Evolutionary conservation across 768 basidiomycete species (phyloP).

Genomic region (Fomitopsis serialis): DNA sequence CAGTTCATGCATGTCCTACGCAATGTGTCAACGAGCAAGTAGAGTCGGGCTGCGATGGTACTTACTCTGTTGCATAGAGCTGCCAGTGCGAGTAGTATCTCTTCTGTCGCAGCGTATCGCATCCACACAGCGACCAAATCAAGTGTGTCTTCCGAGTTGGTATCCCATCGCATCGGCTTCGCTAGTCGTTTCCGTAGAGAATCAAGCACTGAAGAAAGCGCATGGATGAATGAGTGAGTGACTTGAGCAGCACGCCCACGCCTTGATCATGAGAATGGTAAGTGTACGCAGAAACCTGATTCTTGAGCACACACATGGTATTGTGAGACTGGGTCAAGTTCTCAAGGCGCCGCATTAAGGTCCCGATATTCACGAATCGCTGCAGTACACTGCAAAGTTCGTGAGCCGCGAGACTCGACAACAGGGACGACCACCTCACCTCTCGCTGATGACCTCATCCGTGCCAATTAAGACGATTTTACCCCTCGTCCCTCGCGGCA

Average conservation of each 20-base stretch:
- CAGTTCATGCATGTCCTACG: neutral
- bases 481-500: constrained; percentile 28
- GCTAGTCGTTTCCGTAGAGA: constrained; percentile 34
- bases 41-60: constrained; percentile 1
- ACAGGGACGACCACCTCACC: constrained; percentile 31
- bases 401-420: neutral
- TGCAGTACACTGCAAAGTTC: constrained; percentile 40
- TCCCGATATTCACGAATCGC: constrained; percentile 67
- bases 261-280: neutral
- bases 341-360: constrained; percentile 62
- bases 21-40: neutral
- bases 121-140: constrained; percentile 20
- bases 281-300: neutral
- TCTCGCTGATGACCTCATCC: constrained; percentile 49
- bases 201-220: constrained; percentile 48
- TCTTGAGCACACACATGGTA: constrained; percentile 34
- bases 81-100: constrained; percentile 38
- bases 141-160: neutral
- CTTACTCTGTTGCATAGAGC: constrained; percentile 57
- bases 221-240: constrained; percentile 62
- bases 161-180: neutral
- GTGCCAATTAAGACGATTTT: constrained; percentile 50
- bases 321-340: constrained; percentile 41
- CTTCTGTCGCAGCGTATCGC: constrained; percentile 18
- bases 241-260: constrained; percentile 21